These are phyloP conservation scores for Colletotrichum sp. DNA, from an alignment of 2,329 filamentous ascomycete species.

Conservation along the genomic window DNA sequence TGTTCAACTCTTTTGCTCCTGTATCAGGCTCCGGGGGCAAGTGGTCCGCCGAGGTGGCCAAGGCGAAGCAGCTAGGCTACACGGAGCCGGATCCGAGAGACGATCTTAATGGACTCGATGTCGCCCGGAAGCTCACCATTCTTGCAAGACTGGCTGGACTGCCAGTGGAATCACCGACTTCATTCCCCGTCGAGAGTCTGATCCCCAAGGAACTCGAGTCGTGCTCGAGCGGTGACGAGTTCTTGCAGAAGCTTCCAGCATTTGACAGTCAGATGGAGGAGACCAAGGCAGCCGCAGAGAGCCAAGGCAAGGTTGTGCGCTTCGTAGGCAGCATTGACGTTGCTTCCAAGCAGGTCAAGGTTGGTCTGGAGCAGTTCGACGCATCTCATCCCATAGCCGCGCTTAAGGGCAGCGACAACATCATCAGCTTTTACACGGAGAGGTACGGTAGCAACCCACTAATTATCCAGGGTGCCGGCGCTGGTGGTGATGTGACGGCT, in stretches of 20 bases:
- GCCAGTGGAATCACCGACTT: slow-evolving; percentile 79
- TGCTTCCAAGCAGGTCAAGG: slow-evolving; percentile 80
- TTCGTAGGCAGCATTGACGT: slow-evolving; percentile 96
- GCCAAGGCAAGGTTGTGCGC: slow-evolving; percentile 87
- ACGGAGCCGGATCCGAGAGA: slow-evolving; percentile 89
- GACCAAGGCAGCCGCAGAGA: slow-evolving; percentile 83
- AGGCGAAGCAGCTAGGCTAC: slow-evolving; percentile 92
- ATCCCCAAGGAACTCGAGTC: slow-evolving; percentile 88
- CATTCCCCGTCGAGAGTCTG: slow-evolving; percentile 92
- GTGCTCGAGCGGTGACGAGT: slow-evolving; percentile 80
- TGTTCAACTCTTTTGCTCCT: slow-evolving; percentile 97
- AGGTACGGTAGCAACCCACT: slow-evolving; percentile 90
- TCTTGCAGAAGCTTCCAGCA: slow-evolving; percentile 77
- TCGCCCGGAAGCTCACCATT: slow-evolving; percentile 96
- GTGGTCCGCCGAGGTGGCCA: slow-evolving; percentile 90
- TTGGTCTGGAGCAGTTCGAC: slow-evolving; percentile 90
- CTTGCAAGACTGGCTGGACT: slow-evolving; percentile 86
- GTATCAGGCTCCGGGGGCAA: slow-evolving; percentile 75
- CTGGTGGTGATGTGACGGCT: slow-evolving; percentile 93
- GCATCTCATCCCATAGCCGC: slow-evolving; percentile 89
- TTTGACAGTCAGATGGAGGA: slow-evolving; percentile 93
- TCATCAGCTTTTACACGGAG: slow-evolving; percentile 98
- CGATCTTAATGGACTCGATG: slow-evolving; percentile 85
- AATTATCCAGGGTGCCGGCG: slow-evolving; percentile 93
- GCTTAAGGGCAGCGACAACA: slow-evolving; percentile 97